phyloP scores from a whole-genome alignment of 345 rosid species.

The Excoecaria cochinchinensis region DNA sequence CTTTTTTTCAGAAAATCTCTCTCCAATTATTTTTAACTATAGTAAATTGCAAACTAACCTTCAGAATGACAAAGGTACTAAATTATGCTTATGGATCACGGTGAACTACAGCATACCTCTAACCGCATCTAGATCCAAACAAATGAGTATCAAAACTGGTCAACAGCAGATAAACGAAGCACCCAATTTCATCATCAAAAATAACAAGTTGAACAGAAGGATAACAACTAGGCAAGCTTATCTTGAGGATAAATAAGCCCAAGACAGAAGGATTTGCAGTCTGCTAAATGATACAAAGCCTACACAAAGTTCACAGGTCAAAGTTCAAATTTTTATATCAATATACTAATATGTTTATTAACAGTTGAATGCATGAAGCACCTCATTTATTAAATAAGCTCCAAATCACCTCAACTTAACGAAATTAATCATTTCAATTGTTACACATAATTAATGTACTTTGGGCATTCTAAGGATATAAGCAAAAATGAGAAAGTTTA shows the following conservation, averaged over 20 bases:
- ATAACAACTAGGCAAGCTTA: neutral
- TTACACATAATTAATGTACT: neutral
- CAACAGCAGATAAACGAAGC: constrained; percentile 66
- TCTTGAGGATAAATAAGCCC: too few species aligned
- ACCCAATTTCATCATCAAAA: constrained; percentile 67
- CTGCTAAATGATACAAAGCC: neutral
- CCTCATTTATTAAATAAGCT: neutral
- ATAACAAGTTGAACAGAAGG: constrained; percentile 49
- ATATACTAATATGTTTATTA: neutral
- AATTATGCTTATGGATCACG: constrained; percentile 51
- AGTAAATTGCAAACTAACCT: constrained; percentile 60
- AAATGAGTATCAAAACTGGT: constrained; percentile 70
- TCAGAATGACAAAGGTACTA: constrained; percentile 52
- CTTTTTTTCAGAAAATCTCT: too few species aligned
- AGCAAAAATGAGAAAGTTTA: neutral
- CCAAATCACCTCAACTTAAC: neutral
- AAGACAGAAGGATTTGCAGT: too few species aligned
- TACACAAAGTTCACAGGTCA: neutral
- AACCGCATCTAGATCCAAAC: constrained; percentile 81
- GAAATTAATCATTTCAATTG: too few species aligned
- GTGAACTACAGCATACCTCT: constrained; percentile 71
- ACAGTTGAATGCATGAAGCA: neutral
- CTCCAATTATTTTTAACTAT: too few species aligned
- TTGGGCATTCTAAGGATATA: neutral
- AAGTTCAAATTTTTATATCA: neutral